Base-by-base conservation (phyloP, 768 basidiomycete species). In the Cystofilobasidium macerans region DNA sequence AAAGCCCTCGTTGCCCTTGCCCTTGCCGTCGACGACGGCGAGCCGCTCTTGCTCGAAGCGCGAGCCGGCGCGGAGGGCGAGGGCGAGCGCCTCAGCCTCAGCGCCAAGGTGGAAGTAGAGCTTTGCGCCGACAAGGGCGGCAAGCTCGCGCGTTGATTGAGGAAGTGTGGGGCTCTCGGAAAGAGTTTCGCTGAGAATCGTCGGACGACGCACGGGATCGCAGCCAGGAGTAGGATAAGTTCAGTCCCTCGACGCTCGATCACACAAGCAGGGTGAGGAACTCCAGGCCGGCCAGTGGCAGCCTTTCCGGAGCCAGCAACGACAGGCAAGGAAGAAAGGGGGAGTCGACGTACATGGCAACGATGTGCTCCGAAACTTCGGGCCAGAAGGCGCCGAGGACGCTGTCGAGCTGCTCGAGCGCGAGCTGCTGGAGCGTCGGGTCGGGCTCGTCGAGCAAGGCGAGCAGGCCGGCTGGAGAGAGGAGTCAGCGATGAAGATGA, bases 301-400 rank as follows among this genome's bases (percentile, higher is more conserved):
- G n/a, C n/a, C n/a, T n/a, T n/a, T n/a, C 20, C 14, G 12, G 3
- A 30, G 24, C 5, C 32, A 35, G 18, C 57, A 35, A 24, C n/a
- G 58, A 32, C 11, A 24, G 57, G 24, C 14, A 26, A 36, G 26
- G 43, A 30, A 40, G 38, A 26, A 20, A 35, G 33, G 56, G 22
- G 11, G 32, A n/a, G n/a, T 30, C 16, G 79, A 69, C 89, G 72
- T 75, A 89, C 93, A 98, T 91, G 67, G 85, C 79, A 38, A 87
- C 83, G 72, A 97, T 86, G 74, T 88, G 84, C 77, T 99, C 95
- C 71, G 90, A 92, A 73, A 98, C 94, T 81, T 99, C 95, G 56
- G 94, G 87, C 95, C 95, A 99, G 77, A 97, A 98, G 72, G 88
- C 86, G 43, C 92, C 84, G 9, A 98, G 90, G 53, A 97, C 82